phyloP scores from a whole-genome alignment of 345 rosid genomes.

The Sisymbrium irio region DNA sequence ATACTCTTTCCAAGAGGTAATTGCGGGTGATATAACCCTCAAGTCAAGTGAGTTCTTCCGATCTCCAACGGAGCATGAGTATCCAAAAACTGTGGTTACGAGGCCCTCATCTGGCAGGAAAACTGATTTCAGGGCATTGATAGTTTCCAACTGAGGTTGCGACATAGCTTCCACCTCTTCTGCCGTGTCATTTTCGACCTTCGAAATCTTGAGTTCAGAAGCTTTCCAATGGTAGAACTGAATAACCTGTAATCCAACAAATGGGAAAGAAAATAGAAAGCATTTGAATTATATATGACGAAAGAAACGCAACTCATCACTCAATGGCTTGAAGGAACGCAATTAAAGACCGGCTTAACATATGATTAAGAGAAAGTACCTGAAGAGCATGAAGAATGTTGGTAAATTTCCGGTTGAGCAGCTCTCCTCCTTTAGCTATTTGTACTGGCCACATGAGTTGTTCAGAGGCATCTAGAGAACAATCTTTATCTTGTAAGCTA shows the following conservation, averaged over 20 bases:
- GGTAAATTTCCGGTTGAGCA: constrained; percentile 44
- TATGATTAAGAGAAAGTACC: constrained; percentile 40
- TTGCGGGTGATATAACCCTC: constrained; percentile 39
- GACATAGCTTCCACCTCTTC: constrained; percentile 36
- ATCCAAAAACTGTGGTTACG: constrained; percentile 36
- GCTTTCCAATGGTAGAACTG: constrained; percentile 67
- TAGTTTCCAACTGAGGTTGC: constrained; percentile 41
- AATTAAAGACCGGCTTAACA: neutral
- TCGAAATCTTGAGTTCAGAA: constrained; percentile 23
- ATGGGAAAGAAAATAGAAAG: neutral
- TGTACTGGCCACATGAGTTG: constrained; percentile 50
- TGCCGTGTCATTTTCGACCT: constrained; percentile 10
- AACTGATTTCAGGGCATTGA: constrained; percentile 35
- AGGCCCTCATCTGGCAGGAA: constrained; percentile 42
- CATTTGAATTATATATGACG: neutral
- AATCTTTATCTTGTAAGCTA: constrained; percentile 37
- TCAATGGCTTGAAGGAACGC: neutral
- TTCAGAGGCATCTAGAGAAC: constrained; percentile 37
- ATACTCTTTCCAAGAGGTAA: constrained; percentile 53
- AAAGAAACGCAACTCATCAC: neutral
- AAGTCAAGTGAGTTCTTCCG: constrained; percentile 35
- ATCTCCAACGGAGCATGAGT: neutral
- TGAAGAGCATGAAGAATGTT: constrained; percentile 82
- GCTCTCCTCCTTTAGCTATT: constrained; percentile 51
- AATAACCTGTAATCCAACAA: constrained; percentile 45